Evolutionary conservation across 2,329 filamentous ascomycete genomes (phyloP), one percentile per base, ranked within the genome.

Genomic region (Fusarium abutilonis): DNA sequence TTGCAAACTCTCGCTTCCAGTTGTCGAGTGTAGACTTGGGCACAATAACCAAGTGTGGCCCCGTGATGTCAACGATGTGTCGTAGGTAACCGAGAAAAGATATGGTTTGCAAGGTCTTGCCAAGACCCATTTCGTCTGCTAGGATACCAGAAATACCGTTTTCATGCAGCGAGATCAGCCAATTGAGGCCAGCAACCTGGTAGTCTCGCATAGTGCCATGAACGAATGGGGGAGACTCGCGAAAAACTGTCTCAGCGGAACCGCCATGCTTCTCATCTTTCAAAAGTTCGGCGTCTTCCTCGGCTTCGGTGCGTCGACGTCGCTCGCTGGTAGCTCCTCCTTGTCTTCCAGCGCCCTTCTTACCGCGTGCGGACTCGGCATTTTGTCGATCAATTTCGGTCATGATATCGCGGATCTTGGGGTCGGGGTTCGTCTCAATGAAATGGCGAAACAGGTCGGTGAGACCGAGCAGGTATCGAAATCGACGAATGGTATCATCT

Each of bases 391-490:
- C 95, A 71, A 98, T 97, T 77, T 97, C 92, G 46, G 86, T 85
- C 84, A 98, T 95, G 69, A 97, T 92, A 56, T 96, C 91, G 70
- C 94, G 91, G 72, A 98, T 95, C 70, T 91, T 92, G 14, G 95
- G 94, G 73, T 99, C 93, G 6, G 93, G 94, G 73, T 97, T 99
- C 9, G 93, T 92, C 74, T 98, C 93, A 78, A 99, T 99, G 77
- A 99, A 99, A 78, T 99, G 95, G 65, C 96, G 92, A 81, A 99
- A 99, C 17, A 99, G 83, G 72, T 99, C 95, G 14, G 95, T 99
- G 48, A 99, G 82, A 23, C 96, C 96, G 13, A 99, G 85, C 2
- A 99, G 85, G 75, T 99, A 99, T 64, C 93, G 89, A 75, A 99
- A 99, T 74, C 95, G 86, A 69, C 94, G 88, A 72, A 98, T 92